These are phyloP conservation scores for Theileria annulata DNA, from an alignment of 169 alveolate genomes.

Conservation along the genomic window DNA sequence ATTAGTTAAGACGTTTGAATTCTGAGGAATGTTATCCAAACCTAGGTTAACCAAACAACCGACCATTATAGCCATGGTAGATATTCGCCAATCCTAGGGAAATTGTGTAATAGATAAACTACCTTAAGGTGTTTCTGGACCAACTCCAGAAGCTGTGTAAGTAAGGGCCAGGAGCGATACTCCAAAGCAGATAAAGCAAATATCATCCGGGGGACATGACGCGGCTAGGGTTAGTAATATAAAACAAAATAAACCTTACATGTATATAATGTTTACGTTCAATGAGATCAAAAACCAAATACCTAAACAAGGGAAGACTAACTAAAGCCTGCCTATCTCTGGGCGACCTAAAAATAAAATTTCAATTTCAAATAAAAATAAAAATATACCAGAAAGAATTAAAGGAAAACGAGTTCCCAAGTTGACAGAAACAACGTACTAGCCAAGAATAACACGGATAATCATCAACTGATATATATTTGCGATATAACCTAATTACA, in stretches of 20 bases:
- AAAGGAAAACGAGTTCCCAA: conserved; percentile 83
- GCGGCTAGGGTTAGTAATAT: conserved; percentile 53
- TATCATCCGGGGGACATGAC: conserved; percentile 79
- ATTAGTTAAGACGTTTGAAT: conserved; percentile 19
- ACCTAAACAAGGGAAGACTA: conserved; percentile 76
- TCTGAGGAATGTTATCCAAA: conserved; percentile 42
- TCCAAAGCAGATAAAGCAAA: conserved; percentile 83
- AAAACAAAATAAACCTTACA: conserved; percentile 28
- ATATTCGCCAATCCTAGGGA: conserved; percentile 71
- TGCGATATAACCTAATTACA: conserved; percentile 75
- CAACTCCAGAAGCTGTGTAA: conserved; percentile 70
- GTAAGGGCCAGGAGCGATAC: conserved; percentile 80
- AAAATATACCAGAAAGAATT: conserved; percentile 82
- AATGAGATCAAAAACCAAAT: conserved; percentile 76
- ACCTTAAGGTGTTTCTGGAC: conserved; percentile 69
- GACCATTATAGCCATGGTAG: conserved; percentile 68
- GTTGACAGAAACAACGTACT: conserved; percentile 83
- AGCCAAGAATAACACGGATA: conserved; percentile 83
- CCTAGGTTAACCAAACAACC: conserved; percentile 74
- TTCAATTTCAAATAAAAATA: not conserved
- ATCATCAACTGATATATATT: conserved; percentile 77
- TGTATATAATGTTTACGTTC: conserved; percentile 69
- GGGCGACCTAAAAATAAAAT: conserved; percentile 63
- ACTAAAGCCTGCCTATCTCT: conserved; percentile 77
- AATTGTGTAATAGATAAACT: not conserved